Base-by-base conservation (phyloP, 345 rosid genomes). In the Pugionium cornutum region DNA sequence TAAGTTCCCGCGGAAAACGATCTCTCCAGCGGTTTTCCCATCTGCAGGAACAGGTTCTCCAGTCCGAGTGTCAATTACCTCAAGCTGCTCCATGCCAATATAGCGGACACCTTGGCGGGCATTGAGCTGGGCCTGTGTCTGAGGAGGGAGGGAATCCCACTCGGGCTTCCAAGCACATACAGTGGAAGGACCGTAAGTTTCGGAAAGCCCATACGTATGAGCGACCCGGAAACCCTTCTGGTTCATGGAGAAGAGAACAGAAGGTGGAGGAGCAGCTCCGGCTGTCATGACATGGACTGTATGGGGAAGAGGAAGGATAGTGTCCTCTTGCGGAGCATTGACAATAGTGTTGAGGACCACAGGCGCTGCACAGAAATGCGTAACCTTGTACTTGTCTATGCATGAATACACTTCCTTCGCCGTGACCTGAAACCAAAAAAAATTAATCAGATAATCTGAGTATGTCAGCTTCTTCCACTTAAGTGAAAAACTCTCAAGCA, bases 61-160 rank as follows among this genome's bases (percentile, higher is more conserved):
- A 0, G 84, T 87, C 65, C 41, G 75, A 3, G 84, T 69, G 77
- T 81, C 83, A 6, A 89, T 79, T 8, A 92, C 84, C 3, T 92
- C 96, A 27, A 92, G 80, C 43, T 77, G 73, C 59, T 89, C 97
- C 83, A 88, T 61, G 62, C 85, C 79, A 34, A 72, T 75, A 59
- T 83, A 88, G 18, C 83, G 81, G 3, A 92, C 92, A 9, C 99
- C 99, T 64, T 92, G 99, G 60, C 99, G 96, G 1, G 98, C 86
- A 54, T 88, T 92, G 31, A 92, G 81, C 41, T 87, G 88, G 32
- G 96, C 97, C 69, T 85, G 95, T 48, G 69, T 54, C 65, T 83
- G 83, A 5, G 83, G 84, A 37, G 96, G 89, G 48, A 81, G 73
- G 1, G 83, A 80, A 36, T 94, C 92, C 99, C 97, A 88, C 73